A percentile compares a stretch with the other conserved stretches of the same genome.
Conservation (phyloP, 495 filamentous ascomycete genomes). For the Entonaema liquescens region DNA sequence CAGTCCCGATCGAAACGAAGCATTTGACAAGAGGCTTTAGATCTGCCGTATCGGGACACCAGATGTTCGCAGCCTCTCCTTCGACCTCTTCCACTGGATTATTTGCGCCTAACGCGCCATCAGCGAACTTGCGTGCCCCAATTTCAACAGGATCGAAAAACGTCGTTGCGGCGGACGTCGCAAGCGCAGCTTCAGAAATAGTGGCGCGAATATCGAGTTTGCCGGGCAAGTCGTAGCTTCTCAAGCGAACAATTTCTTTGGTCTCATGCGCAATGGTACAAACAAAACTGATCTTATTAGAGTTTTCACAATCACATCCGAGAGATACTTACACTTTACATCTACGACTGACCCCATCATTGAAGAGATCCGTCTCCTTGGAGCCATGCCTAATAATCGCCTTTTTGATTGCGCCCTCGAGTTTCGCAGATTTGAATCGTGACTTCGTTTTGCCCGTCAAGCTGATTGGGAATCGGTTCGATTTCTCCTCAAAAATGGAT, state of each 20-base stretch:
- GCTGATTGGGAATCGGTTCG: background rate
- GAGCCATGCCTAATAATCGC: background rate
- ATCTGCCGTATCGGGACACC: background rate
- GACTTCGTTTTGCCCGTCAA: background rate
- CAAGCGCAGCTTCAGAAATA: background rate
- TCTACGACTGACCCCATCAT: background rate
- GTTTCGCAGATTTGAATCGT: conserved; percentile 4
- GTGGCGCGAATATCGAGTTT: background rate
- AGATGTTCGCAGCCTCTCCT: background rate
- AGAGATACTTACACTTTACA: background rate
- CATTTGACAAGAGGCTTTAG: conserved; percentile 9
- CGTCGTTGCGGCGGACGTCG: background rate
- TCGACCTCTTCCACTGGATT: conserved; percentile 1
- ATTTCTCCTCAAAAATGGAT: background rate
- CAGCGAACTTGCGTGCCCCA: background rate
- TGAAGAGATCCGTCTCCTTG: background rate
- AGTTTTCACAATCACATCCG: background rate
- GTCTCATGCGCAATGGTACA: background rate
- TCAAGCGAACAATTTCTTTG: background rate
- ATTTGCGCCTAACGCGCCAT: background rate
- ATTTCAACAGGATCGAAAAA: background rate
- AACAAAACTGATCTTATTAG: background rate
- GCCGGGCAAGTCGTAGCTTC: background rate
- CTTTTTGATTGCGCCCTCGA: conserved; percentile 3
- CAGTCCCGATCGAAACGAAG: conserved; percentile 8